A percentile compares a stretch with the other conserved stretches of the same genome.
Conservation (phyloP, 345 rosid species). For the Pelargonium nanum region DNA sequence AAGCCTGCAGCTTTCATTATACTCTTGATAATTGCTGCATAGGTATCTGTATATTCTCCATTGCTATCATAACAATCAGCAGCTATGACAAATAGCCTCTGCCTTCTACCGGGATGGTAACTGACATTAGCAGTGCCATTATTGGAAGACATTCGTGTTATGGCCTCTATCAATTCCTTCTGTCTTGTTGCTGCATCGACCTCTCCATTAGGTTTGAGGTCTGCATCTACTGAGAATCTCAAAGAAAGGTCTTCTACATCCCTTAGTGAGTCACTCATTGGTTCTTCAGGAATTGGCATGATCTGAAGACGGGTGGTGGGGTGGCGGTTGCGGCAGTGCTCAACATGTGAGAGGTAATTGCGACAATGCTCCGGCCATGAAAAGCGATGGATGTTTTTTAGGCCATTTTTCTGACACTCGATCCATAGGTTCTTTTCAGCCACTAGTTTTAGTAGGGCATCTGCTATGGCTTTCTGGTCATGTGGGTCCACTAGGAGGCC, state of each 20-base stretch:
- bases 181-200: conserved; percentile 54
- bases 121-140: conserved; percentile 29
- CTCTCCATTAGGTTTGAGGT: conserved; percentile 56
- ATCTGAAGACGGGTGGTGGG: conserved; percentile 58
- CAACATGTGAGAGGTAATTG: conserved; percentile 71
- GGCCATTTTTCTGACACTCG: conserved; percentile 54
- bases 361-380: conserved; percentile 74
- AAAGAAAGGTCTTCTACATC: conserved; percentile 77
- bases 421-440: conserved; percentile 51
- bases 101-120: conserved; percentile 63
- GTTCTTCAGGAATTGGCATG: conserved; percentile 61
- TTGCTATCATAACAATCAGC: conserved; percentile 45
- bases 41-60: conserved; percentile 32
- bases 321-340: conserved; percentile 70
- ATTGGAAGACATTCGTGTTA: conserved; percentile 38
- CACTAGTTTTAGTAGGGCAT: conserved; percentile 60
- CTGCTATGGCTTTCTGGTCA: conserved; percentile 51
- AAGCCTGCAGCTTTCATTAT: conserved; percentile 51
- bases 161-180: conserved; percentile 58
- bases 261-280: conserved; percentile 72
- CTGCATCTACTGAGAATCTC: conserved; percentile 72
- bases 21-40: conserved; percentile 48
- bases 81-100: conserved; percentile 64
- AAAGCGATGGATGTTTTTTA: conserved; percentile 49
- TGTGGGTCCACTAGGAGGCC: conserved; percentile 63